Base-by-base conservation (phyloP, 2,329 filamentous ascomycete genomes). In the Parastagonospora avenae region DNA sequence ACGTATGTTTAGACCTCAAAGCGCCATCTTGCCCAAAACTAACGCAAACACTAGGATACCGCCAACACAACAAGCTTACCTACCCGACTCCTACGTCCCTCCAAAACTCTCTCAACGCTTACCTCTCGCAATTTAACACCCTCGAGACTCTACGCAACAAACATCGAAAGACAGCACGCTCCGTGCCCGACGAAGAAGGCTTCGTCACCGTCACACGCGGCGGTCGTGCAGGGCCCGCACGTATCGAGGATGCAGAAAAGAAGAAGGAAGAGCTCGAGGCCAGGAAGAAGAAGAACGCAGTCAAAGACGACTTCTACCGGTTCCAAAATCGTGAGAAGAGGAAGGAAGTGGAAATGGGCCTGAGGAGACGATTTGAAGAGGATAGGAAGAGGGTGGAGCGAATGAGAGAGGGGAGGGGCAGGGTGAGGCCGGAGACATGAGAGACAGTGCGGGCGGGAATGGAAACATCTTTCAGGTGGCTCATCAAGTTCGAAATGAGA, bases 201-300 rank as follows among this genome's bases (percentile, higher is more conserved):
- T 99, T 99, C 71, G 83, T 97, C 42, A 97, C 92, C 3, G 94
- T 99, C 19, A 89, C 87, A 1, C 83, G 90, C 47, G 92, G 92
- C 24, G 89, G 66, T 1, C 81, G 82, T 52, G 81, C 81, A 6
- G 89, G 88, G n/a, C 86, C 90, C 1, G 92, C 90, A 1, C 83
- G 87, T 47, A 82, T 86, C 55, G 88, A 88, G 61, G 91, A 86
- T 67, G 80, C 80, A 38, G 74, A 83, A 64, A 76, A 80, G 51
- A 83, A 85, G 70, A 85, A 88, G 75, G 62, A 52, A 1, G 69
- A 73, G 59, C 83, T 86, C 27, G 69, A 74, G 46, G 70, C 85
- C 69, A 79, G 76, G 46, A 73, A 83, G 76, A 85, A 82, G 77
- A 82, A 81, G 67, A 80, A 82, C 54, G 85, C 86, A 2, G 62